A percentile compares a stretch with the other conserved stretches of the same genome.
These are phyloP conservation scores for Melocanna baccifera DNA, from an alignment of 176 grass and related monocot species.

Conservation along the genomic window DNA sequence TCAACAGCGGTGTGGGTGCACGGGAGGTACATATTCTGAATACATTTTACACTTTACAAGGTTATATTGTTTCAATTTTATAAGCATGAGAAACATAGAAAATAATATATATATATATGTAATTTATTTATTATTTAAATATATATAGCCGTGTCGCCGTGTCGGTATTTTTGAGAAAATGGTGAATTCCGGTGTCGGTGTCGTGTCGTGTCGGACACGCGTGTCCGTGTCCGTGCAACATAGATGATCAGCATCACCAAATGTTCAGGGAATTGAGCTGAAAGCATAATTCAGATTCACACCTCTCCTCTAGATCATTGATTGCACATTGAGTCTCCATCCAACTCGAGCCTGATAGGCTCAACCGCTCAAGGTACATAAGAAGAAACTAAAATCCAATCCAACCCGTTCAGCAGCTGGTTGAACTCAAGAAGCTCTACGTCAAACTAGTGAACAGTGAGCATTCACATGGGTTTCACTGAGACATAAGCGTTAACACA, in stretches of 20 bases:
- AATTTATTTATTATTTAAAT: too few species aligned
- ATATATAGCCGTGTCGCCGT: too few species aligned
- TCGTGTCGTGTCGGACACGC: too few species aligned
- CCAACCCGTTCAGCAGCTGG: background rate
- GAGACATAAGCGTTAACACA: background rate
- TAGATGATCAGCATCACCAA: background rate
- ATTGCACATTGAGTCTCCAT: background rate
- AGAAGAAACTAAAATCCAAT: background rate
- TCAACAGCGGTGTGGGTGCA: too few species aligned
- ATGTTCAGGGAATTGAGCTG: background rate
- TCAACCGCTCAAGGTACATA: background rate
- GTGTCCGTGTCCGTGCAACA: too few species aligned
- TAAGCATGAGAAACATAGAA: too few species aligned
- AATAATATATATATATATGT: too few species aligned
- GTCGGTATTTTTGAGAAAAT: too few species aligned
- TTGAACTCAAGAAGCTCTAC: background rate
- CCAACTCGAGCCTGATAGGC: background rate
- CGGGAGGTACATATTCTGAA: too few species aligned
- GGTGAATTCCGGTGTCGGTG: too few species aligned
- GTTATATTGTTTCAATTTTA: too few species aligned
- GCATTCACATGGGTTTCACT: background rate
- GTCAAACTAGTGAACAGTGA: background rate
- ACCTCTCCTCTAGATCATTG: background rate
- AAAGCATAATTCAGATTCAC: background rate
- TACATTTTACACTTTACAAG: too few species aligned